A percentile compares a stretch with the other conserved stretches of the same genome.
Evolutionary conservation across 2,329 filamentous ascomycete genomes (phyloP).

Genomic region (Sphaerulina vaccinii): DNA sequence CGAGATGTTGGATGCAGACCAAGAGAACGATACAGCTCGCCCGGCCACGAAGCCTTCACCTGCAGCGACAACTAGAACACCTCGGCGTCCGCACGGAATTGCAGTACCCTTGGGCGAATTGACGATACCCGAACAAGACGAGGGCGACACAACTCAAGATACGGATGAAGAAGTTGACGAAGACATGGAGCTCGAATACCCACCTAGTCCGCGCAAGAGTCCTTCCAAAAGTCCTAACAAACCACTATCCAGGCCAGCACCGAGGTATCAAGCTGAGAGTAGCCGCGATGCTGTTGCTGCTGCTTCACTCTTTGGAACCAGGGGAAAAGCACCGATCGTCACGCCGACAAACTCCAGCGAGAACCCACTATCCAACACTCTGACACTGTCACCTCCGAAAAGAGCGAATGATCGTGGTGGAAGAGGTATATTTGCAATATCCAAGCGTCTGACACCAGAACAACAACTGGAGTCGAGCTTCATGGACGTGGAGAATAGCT

Average conservation of each 20-base stretch:
- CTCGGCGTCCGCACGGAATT: conserved; percentile 32
- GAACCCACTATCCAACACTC: conserved; percentile 27
- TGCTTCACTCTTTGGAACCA: not conserved
- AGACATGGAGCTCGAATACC: conserved; percentile 36
- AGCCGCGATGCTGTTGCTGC: conserved; percentile 26
- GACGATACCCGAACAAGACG: conserved; percentile 30
- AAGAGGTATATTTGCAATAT: conserved; percentile 1
- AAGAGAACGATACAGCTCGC: conserved; percentile 51
- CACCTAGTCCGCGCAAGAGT: conserved; percentile 38
- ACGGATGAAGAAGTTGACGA: conserved; percentile 22
- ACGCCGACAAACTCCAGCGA: conserved; percentile 30
- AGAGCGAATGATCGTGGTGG: not conserved
- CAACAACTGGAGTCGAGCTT: conserved; percentile 10
- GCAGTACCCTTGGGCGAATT: conserved; percentile 35
- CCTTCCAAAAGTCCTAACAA: conserved; percentile 33
- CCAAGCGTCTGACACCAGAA: conserved; percentile 7
- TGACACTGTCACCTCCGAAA: conserved; percentile 30
- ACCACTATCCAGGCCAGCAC: conserved; percentile 1
- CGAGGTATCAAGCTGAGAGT: conserved; percentile 25
- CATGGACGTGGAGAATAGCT: conserved; percentile 7
- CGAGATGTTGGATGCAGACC: conserved; percentile 40
- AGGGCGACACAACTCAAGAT: conserved; percentile 21
- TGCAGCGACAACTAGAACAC: conserved; percentile 32
- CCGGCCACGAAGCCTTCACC: conserved; percentile 41
- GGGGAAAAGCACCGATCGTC: conserved; percentile 23